Evolutionary conservation across 2,329 filamentous ascomycete species (phyloP).

Genomic region (Alternaria arbusti): DNA sequence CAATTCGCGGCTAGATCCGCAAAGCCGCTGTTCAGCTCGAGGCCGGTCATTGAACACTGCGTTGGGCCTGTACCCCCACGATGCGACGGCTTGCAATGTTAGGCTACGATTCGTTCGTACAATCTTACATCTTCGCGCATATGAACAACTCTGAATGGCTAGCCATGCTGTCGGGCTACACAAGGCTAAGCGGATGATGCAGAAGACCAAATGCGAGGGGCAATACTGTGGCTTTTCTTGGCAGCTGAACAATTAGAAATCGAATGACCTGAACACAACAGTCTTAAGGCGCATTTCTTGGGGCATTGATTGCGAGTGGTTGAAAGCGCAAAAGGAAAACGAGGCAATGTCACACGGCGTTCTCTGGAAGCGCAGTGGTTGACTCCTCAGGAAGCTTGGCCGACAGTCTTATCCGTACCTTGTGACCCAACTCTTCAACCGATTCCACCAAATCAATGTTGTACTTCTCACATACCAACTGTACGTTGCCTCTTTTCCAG

Average conservation of each 20-base stretch:
- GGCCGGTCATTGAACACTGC: background rate
- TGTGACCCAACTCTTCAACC: constrained; percentile 49
- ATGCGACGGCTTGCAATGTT: background rate
- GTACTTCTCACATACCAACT: constrained; percentile 59
- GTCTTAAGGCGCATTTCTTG: background rate
- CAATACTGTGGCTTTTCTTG: constrained; percentile 8
- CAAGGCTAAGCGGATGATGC: background rate
- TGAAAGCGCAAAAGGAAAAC: background rate
- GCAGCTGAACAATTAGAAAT: constrained; percentile 6
- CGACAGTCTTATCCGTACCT: constrained; percentile 35
- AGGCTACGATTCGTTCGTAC: background rate
- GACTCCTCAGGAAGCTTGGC: constrained; percentile 5
- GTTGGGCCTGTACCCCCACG: background rate
- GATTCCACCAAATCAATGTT: constrained; percentile 54
- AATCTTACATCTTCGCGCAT: background rate
- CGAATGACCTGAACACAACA: background rate
- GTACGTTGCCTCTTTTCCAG: constrained; percentile 67
- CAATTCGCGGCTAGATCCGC: background rate
- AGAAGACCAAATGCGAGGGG: background rate
- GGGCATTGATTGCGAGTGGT: background rate
- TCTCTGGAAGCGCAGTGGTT: background rate
- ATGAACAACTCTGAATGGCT: background rate
- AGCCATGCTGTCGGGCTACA: background rate
- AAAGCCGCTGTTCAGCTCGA: background rate
- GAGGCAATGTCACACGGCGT: background rate